These are phyloP conservation scores for Colletotrichum tropicicola DNA, from an alignment of 2,329 filamentous ascomycete species.

Conservation along the genomic window DNA sequence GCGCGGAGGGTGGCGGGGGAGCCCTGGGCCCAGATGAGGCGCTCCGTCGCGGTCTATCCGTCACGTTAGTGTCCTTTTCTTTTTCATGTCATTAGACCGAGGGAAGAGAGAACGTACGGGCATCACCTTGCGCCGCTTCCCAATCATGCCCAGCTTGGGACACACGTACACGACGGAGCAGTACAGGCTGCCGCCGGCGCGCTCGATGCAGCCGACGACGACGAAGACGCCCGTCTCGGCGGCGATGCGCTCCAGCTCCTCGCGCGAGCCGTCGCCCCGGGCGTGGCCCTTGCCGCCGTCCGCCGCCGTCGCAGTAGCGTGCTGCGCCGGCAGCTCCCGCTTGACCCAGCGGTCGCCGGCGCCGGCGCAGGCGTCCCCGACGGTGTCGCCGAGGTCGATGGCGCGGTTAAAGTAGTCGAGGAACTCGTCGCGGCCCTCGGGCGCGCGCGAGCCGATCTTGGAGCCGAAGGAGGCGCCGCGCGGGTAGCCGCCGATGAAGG, in stretches of 20 bases:
- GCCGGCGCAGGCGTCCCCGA: slow-evolving; percentile 65
- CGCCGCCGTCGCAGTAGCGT: background rate
- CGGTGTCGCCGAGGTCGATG: slow-evolving; percentile 85
- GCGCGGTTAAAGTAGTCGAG: slow-evolving; percentile 81
- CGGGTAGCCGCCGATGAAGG: slow-evolving; percentile 91
- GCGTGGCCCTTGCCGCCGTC: slow-evolving; percentile 45
- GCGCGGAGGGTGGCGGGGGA: slow-evolving; percentile 81
- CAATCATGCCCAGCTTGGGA: slow-evolving; percentile 75
- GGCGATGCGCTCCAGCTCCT: slow-evolving; percentile 80
- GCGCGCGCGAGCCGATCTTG: slow-evolving; percentile 73
- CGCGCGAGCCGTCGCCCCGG: slow-evolving; percentile 72
- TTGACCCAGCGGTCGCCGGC: slow-evolving; percentile 78
- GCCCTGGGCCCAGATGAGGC: slow-evolving; percentile 90
- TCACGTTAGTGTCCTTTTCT: no score
- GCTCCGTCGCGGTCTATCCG: slow-evolving; percentile 76
- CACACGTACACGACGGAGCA: slow-evolving; percentile 86
- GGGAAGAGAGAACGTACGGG: slow-evolving; percentile 62
- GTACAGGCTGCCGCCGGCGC: slow-evolving; percentile 83
- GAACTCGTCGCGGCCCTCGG: slow-evolving; percentile 82
- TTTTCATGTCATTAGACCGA: background rate
- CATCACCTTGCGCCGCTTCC: slow-evolving; percentile 93
- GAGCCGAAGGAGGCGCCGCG: slow-evolving; percentile 82
- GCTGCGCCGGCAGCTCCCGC: slow-evolving; percentile 57
- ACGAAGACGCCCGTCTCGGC: slow-evolving; percentile 83
- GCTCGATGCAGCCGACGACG: slow-evolving; percentile 82